These are phyloP conservation scores for Leccinellum luteum DNA, from an alignment of 768 basidiomycete genomes.

Conservation along the genomic window DNA sequence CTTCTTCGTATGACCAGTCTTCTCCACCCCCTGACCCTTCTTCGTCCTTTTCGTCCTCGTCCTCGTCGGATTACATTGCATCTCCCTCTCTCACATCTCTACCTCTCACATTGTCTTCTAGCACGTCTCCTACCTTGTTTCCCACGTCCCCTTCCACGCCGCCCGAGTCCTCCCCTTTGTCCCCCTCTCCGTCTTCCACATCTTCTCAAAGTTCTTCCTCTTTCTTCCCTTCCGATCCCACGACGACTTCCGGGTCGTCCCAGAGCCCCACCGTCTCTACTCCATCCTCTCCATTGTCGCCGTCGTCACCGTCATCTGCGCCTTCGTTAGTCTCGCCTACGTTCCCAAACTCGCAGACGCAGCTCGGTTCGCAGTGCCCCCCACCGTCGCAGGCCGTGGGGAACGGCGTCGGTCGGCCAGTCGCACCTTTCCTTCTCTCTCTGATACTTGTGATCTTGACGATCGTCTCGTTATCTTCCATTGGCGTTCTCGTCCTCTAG, in stretches of 20 bases:
- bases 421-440: conserved; percentile 10
- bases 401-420: conserved; percentile 7
- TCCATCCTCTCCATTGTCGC: not conserved
- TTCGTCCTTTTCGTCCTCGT: not conserved
- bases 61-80: not conserved
- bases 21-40: not conserved
- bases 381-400: not conserved
- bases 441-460: conserved; percentile 25
- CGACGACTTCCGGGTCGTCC: not conserved
- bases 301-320: not conserved
- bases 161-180: not conserved
- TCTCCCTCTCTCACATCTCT: not conserved
- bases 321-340: not conserved
- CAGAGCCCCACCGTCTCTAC: not conserved
- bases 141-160: not conserved
- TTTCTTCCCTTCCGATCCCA: not conserved
- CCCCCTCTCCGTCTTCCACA: not conserved
- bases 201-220: conserved; percentile 2
- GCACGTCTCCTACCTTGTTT: not conserved
- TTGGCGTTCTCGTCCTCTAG: conserved; percentile 29
- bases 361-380: conserved; percentile 26
- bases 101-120: not conserved
- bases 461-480: conserved; percentile 22
- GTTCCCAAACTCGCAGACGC: conserved; percentile 14
- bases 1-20: not conserved